These are phyloP conservation scores for Calonectria naviculata DNA, from an alignment of 2,329 filamentous ascomycete species.

Conservation along the genomic window DNA sequence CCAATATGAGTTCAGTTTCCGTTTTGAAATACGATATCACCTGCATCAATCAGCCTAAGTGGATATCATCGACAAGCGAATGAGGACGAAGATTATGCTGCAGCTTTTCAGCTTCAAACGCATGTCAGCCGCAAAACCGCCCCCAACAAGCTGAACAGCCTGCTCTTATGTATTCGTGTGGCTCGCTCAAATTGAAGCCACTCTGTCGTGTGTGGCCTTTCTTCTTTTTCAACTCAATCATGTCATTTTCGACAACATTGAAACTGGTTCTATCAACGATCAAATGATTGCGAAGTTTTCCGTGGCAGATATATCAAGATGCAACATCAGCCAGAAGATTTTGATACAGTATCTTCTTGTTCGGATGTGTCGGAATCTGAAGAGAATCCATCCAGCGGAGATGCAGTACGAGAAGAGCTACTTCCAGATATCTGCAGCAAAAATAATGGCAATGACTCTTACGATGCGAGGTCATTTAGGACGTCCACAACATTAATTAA, in stretches of 20 bases:
- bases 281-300: not conserved
- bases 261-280: no score
- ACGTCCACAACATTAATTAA: not conserved
- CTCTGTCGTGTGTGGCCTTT: no score
- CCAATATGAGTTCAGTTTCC: no score
- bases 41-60: no score
- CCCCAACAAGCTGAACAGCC: not conserved
- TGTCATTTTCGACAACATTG: no score
- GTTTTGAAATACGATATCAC: no score
- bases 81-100: not conserved
- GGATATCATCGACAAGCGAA: not conserved
- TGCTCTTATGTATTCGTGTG: no score
- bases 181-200: no score
- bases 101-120: not conserved
- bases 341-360: not conserved
- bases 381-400: not conserved
- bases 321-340: not conserved
- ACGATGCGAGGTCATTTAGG: not conserved
- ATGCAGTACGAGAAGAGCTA: not conserved
- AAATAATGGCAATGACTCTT: not conserved
- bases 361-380: not conserved
- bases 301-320: not conserved
- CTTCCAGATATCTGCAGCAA: not conserved
- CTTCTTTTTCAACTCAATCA: no score
- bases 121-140: not conserved